Evolutionary conservation across 306 rosid species (phyloP).

Genomic region (Erythrophleum fordii): DNA sequence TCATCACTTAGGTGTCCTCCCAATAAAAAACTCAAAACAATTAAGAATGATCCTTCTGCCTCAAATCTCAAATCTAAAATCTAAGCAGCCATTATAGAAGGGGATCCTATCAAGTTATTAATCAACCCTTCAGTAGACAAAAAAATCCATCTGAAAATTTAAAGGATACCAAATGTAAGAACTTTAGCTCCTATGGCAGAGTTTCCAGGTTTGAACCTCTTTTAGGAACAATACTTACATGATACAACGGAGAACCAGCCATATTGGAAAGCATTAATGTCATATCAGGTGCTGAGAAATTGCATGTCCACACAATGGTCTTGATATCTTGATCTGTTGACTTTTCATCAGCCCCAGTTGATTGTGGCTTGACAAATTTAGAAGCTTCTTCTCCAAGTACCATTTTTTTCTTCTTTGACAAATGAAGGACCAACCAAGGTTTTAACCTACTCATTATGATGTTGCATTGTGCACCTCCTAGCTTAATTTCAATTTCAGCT

Average conservation of each 20-base stretch:
- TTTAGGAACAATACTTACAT: conserved; percentile 61
- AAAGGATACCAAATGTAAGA: background rate
- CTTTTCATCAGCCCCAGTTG: conserved; percentile 34
- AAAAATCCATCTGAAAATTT: background rate
- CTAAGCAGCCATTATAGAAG: background rate
- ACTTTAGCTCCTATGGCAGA: conserved; percentile 2
- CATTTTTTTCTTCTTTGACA: conserved; percentile 71
- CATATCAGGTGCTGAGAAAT: conserved; percentile 77
- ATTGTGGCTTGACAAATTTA: conserved; percentile 55
- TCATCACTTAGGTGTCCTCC: conserved; percentile 2
- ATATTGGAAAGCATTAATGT: conserved; percentile 64
- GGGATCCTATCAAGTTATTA: background rate
- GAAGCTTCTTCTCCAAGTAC: conserved; percentile 72
- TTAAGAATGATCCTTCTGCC: conserved; percentile 13
- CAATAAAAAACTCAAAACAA: conserved; percentile 4
- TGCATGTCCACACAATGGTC: conserved; percentile 76
- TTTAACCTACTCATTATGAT: conserved; percentile 70
- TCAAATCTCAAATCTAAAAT: conserved; percentile 7
- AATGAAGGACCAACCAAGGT: conserved; percentile 74
- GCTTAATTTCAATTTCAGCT: conserved; percentile 85
- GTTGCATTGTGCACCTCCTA: conserved; percentile 79
- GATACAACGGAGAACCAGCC: conserved; percentile 69
- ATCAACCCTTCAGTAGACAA: background rate
- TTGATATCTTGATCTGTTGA: conserved; percentile 40
- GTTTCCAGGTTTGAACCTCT: conserved; percentile 32